A percentile compares a stretch with the other conserved stretches of the same genome.
Evolutionary conservation across 495 filamentous ascomycete species (phyloP).

Genomic region (Penicillium desertorum): DNA sequence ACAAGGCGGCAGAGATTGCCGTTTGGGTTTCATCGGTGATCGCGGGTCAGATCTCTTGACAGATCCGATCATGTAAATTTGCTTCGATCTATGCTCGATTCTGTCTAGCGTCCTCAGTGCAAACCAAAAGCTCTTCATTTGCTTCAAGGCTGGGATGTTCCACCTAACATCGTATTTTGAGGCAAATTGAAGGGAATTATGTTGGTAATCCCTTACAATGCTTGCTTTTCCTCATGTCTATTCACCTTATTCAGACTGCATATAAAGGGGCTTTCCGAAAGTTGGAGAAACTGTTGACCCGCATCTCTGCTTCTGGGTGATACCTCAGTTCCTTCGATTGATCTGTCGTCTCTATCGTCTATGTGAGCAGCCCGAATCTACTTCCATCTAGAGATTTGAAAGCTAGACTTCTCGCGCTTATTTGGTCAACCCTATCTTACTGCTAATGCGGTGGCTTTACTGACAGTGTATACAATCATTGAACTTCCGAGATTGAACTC

Average conservation of each 20-base stretch:
- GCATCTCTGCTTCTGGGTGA: neutral
- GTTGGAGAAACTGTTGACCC: neutral
- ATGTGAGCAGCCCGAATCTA: neutral
- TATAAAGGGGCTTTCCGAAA: neutral
- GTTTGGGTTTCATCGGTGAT: constrained; percentile 19
- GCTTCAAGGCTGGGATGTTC: neutral
- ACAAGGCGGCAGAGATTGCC: constrained; percentile 20
- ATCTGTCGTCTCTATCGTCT: neutral
- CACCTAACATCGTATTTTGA: neutral
- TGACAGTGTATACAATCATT: neutral
- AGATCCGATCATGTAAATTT: neutral
- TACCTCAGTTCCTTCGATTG: no score
- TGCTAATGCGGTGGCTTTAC: neutral
- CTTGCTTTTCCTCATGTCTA: neutral
- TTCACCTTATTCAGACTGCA: neutral
- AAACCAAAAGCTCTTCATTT: no score
- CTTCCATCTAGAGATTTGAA: neutral
- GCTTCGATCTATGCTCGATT: neutral
- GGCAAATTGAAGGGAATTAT: neutral
- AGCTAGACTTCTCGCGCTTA: neutral
- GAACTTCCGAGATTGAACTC: neutral
- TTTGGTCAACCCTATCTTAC: neutral
- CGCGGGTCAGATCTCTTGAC: constrained; percentile 5
- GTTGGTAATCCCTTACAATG: neutral
- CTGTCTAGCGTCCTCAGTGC: neutral